phyloP scores from a whole-genome alignment of 2,329 filamentous ascomycete species.

The Alternaria triticimaculans region DNA sequence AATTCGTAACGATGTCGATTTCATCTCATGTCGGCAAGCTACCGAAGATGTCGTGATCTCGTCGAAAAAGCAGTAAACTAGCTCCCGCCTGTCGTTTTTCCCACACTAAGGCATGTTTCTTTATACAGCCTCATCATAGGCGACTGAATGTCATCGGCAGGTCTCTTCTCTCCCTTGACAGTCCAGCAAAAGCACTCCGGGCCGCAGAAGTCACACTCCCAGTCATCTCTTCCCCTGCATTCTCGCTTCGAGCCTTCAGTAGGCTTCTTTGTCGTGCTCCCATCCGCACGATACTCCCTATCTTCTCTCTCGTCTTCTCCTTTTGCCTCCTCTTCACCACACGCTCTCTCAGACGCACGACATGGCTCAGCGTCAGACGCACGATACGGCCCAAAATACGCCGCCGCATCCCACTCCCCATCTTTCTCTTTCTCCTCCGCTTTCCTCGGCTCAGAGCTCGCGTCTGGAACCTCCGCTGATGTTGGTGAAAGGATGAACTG shows the following conservation, averaged over 20 bases:
- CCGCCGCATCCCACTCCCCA: not conserved
- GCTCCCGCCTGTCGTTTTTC: not conserved
- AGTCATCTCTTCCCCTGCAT: slow-evolving; percentile 13
- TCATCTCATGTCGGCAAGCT: not conserved
- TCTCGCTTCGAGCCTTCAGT: not conserved
- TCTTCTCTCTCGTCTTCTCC: not conserved
- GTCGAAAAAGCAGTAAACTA: not conserved
- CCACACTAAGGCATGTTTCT: not conserved
- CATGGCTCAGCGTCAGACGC: not conserved
- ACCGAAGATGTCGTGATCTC: fast-evolving
- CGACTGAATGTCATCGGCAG: not conserved
- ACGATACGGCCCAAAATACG: not conserved
- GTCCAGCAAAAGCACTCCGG: slow-evolving; percentile 25
- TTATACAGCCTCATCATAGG: not conserved
- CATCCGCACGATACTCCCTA: fast-evolving
- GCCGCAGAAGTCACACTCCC: slow-evolving; percentile 28
- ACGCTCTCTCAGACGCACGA: no score
- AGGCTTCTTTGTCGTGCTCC: fast-evolving
- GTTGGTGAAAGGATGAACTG: not conserved
- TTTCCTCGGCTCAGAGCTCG: not conserved
- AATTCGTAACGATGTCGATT: not conserved
- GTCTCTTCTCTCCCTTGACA: not conserved
- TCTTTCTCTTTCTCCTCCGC: not conserved
- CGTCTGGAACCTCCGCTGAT: fast-evolving
- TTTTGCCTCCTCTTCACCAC: no score